A percentile compares a stretch with the other conserved stretches of the same genome.
Evolutionary conservation across 208 protist species (phyloP).

Genomic region (Crithidia bombi): DNA sequence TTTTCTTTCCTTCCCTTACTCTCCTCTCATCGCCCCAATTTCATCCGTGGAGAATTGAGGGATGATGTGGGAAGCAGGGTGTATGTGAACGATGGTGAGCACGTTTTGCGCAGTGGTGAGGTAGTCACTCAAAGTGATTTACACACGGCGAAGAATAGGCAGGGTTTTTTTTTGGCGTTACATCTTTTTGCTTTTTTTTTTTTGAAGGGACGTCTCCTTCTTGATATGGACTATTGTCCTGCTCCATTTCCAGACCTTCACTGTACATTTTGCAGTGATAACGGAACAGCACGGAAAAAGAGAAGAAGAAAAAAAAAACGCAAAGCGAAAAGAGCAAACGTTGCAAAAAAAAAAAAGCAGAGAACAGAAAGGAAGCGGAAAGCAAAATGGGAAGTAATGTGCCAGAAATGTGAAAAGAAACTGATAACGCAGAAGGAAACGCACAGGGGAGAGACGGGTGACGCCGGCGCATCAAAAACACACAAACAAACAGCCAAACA

Average conservation of each 20-base stretch:
- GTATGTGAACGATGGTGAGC: no score
- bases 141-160: no score
- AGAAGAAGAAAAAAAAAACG: neutral
- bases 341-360: conserved; percentile 8
- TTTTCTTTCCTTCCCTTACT: no score
- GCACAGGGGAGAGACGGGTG: neutral
- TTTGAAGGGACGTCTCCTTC: no score
- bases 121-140: no score
- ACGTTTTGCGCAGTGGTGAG: no score
- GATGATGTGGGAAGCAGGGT: no score
- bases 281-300: neutral
- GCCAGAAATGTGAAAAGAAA: neutral
- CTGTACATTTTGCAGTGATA: neutral
- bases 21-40: no score
- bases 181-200: no score
- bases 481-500: neutral
- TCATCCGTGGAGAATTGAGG: no score
- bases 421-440: neutral
- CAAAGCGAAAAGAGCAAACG: neutral
- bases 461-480: neutral
- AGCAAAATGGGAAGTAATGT: neutral
- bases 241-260: neutral
- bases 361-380: neutral
- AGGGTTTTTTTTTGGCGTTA: no score
- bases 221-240: no score